A percentile compares a stretch with the other conserved stretches of the same genome.
Evolutionary conservation across 176 grass and related monocot species (phyloP).

Genomic region (Rhynchospora pubera): DNA sequence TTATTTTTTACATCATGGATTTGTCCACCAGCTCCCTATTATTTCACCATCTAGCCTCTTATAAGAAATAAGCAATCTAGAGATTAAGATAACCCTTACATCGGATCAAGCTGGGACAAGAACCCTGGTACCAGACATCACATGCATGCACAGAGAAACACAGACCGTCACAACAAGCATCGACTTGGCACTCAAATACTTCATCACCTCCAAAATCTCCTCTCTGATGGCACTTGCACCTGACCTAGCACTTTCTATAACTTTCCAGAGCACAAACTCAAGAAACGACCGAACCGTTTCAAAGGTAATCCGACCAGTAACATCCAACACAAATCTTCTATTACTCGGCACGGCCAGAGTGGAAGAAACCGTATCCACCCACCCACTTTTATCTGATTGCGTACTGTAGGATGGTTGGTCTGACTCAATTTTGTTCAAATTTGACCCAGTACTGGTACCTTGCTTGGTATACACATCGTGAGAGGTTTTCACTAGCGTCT

Average conservation of each 20-base stretch:
- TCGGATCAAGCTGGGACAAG: conserved; percentile 33
- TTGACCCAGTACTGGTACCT: background rate
- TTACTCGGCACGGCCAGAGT: conserved; percentile 64
- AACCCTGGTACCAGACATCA: conserved; percentile 47
- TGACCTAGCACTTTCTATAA: conserved; percentile 43
- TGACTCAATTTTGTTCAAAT: background rate
- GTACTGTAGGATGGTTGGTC: background rate
- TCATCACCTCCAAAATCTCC: conserved; percentile 39
- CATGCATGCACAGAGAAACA: conserved; percentile 69
- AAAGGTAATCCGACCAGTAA: conserved; percentile 87
- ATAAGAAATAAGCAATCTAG: background rate
- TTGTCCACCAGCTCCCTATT: background rate
- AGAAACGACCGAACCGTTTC: conserved; percentile 88
- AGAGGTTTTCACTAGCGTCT: conserved; percentile 86
- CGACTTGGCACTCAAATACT: conserved; percentile 66
- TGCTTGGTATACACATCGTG: conserved; percentile 47
- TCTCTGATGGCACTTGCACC: conserved; percentile 21
- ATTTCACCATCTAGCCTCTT: background rate
- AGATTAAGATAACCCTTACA: background rate
- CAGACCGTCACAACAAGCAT: conserved; percentile 62
- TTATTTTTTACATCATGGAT: conserved; percentile 20
- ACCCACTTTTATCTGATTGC: conserved; percentile 26
- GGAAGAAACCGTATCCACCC: conserved; percentile 60
- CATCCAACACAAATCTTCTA: conserved; percentile 78
- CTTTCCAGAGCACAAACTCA: conserved; percentile 75